These are phyloP conservation scores for Tagetes patula DNA, from an alignment of 129 eudicot genomes.

Conservation along the genomic window DNA sequence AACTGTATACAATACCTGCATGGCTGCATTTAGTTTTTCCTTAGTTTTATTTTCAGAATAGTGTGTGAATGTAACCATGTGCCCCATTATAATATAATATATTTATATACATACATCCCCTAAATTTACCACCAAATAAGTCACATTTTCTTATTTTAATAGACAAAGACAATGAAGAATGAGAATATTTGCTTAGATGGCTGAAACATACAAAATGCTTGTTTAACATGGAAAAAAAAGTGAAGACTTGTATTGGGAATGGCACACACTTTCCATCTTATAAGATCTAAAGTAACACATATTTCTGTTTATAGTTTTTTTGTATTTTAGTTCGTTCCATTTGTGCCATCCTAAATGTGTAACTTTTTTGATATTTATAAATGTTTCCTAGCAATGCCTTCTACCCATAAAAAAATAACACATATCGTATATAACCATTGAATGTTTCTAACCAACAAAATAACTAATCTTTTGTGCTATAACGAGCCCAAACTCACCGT, in stretches of 20 bases:
- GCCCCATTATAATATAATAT: background rate
- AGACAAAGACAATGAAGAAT: background rate
- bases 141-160: too few relatives aligned
- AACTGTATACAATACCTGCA: background rate
- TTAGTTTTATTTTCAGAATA: slow-evolving; percentile 3
- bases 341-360: too few relatives aligned
- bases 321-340: too few relatives aligned
- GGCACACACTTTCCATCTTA: background rate
- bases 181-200: background rate
- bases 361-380: too few relatives aligned
- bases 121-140: too few relatives aligned
- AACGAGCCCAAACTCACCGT: slow-evolving; percentile 52
- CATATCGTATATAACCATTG: slow-evolving; percentile 5
- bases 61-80: background rate
- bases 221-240: background rate
- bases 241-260: background rate
- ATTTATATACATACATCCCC: background rate
- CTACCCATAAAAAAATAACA: background rate
- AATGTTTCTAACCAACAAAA: background rate
- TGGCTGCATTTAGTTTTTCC: background rate
- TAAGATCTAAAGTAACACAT: slow-evolving; percentile 7
- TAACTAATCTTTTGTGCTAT: background rate
- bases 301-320: too few relatives aligned
- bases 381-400: too few relatives aligned
- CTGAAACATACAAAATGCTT: background rate